Percentiles rank a stretch among this genome's conserved stretches.
These are phyloP conservation scores for Scleromitrula shiraiana DNA, from an alignment of 2,329 filamentous ascomycete species.

Conservation along the genomic window DNA sequence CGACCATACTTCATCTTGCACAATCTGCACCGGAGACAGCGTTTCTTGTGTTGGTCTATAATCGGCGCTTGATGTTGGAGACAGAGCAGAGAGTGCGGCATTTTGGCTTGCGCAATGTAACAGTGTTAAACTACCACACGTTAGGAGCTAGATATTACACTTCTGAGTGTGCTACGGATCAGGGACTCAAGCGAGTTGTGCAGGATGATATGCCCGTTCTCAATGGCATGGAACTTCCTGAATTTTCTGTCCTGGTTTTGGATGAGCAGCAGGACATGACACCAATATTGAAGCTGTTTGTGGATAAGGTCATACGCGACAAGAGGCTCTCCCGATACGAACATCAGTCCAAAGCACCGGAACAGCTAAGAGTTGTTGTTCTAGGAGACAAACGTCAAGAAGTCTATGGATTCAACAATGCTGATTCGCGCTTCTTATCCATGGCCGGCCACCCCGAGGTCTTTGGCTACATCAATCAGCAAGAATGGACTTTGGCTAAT, in stretches of 20 bases:
- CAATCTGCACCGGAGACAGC: background rate
- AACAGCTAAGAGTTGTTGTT: background rate
- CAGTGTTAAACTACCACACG: background rate
- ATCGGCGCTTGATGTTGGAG: constrained; percentile 6
- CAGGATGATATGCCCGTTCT: background rate
- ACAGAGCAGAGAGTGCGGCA: constrained; percentile 2
- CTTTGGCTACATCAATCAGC: constrained; percentile 1
- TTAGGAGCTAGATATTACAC: constrained; percentile 3
- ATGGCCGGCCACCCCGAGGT: constrained; percentile 1
- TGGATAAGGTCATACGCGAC: constrained; percentile 5
- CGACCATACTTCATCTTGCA: constrained; percentile 1
- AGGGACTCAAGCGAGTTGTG: constrained; percentile 6
- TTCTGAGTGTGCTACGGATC: constrained; percentile 3
- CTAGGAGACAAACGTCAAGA: constrained; percentile 4
- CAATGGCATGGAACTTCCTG: constrained; percentile 1
- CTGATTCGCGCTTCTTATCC: constrained; percentile 3
- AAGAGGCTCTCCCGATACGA: background rate
- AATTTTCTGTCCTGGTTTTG: constrained; percentile 2
- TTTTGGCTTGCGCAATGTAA: constrained; percentile 1
- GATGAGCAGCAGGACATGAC: constrained; percentile 8
- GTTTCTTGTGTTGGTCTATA: constrained; percentile 3
- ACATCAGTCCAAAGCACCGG: background rate
- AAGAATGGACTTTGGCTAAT: constrained; percentile 1
- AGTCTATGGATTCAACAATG: constrained; percentile 6
- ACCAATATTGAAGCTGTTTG: constrained; percentile 5